A percentile compares a stretch with the other conserved stretches of the same genome.
These are phyloP conservation scores for Apiotrichum brassicae DNA, from an alignment of 1,284 basidiomycete species.

Conservation along the genomic window DNA sequence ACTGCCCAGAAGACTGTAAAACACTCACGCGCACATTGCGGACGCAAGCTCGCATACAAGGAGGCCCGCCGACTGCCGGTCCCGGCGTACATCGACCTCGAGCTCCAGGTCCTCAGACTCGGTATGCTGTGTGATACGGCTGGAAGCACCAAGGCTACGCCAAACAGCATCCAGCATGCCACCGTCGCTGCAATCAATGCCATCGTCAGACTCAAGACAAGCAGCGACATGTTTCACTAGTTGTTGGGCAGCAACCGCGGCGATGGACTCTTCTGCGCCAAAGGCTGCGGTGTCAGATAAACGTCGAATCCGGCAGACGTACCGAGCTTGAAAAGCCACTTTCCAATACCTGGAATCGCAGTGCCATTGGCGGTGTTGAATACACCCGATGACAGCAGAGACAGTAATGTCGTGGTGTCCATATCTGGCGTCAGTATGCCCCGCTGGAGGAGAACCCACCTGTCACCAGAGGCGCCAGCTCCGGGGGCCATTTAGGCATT, in stretches of 20 bases:
- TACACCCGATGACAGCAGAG: neutral
- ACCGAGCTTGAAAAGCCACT: conserved; percentile 6
- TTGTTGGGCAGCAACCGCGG: neutral
- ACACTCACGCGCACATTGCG: too few relatives aligned
- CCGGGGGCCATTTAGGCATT: too few relatives aligned
- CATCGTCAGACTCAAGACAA: too few relatives aligned
- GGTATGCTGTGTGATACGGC: too few relatives aligned
- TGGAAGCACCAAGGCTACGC: neutral
- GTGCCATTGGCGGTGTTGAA: neutral
- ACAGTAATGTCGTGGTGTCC: neutral
- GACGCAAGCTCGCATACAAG: too few relatives aligned
- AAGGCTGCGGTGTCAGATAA: conserved; percentile 1
- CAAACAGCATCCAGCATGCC: neutral
- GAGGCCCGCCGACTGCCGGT: too few relatives aligned
- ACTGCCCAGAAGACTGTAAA: too few relatives aligned
- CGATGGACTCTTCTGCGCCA: neutral
- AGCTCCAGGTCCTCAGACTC: too few relatives aligned
- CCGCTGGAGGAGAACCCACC: too few relatives aligned
- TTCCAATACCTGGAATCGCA: too few relatives aligned
- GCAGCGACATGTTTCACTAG: neutral
- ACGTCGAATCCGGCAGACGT: neutral
- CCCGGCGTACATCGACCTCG: neutral
- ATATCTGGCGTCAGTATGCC: neutral
- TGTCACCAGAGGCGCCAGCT: too few relatives aligned
- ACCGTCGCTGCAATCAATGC: too few relatives aligned